Conservation (phyloP, 2,329 filamentous ascomycete species). For the Phialemonium atrogriseum region DNA sequence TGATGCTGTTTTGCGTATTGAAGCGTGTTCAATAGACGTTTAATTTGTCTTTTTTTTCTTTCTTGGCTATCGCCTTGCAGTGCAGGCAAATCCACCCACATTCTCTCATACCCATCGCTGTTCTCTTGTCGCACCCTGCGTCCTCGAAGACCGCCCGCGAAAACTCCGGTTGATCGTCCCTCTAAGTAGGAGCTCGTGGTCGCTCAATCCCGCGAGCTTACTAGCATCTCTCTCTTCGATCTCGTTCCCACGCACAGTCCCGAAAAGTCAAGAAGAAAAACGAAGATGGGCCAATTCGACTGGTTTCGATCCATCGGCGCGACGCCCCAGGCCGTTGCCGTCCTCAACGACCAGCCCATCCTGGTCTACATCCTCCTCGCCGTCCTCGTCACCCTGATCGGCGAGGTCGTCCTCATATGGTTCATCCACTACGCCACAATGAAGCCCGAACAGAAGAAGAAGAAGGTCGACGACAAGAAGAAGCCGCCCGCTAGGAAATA, state of each 20-base stretch:
- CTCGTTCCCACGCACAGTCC: not conserved
- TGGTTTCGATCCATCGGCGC: slow-evolving; percentile 50
- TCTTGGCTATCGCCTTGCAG: slow-evolving; percentile 9
- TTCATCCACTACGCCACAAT: slow-evolving; percentile 52
- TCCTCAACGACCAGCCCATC: slow-evolving; percentile 52
- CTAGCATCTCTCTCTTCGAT: slow-evolving; percentile 1
- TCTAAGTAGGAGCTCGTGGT: no score
- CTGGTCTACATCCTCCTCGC: slow-evolving; percentile 50
- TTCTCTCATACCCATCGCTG: slow-evolving; percentile 4
- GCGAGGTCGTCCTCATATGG: slow-evolving; percentile 41
- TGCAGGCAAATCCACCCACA: slow-evolving; percentile 7
- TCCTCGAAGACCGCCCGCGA: no score
- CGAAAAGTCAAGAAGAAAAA: slow-evolving; percentile 2
- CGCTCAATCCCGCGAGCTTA: no score
- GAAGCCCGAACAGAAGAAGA: slow-evolving; percentile 53
- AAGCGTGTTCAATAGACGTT: no score
- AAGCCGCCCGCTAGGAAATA: slow-evolving; percentile 23
- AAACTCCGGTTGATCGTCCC: slow-evolving; percentile 4
- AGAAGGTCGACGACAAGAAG: slow-evolving; percentile 40
- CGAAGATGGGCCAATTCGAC: slow-evolving; percentile 44
- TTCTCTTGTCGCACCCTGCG: no score
- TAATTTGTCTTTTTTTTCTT: slow-evolving; percentile 6
- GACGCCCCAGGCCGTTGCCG: slow-evolving; percentile 48
- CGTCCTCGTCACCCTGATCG: slow-evolving; percentile 39
- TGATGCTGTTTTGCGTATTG: slow-evolving; percentile 6